Evolutionary conservation across 2,329 filamentous ascomycete genomes (phyloP).

Genomic region (Penicillium sp.): DNA sequence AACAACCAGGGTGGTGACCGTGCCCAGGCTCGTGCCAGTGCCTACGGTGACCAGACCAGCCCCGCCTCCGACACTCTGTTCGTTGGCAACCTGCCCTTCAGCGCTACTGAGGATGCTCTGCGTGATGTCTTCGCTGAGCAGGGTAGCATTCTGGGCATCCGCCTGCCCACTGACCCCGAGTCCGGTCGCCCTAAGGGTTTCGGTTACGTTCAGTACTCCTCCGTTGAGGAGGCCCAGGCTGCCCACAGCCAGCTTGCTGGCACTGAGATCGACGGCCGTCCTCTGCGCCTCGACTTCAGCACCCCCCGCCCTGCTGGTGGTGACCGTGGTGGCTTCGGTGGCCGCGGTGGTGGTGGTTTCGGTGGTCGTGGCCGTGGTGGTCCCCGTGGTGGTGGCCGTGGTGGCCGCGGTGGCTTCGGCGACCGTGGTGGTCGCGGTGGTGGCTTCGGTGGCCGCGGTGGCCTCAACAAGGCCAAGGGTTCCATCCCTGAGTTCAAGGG

Average conservation of each 20-base stretch:
- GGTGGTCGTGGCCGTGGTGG: slow-evolving; percentile 55
- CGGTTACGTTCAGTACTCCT: slow-evolving; percentile 82
- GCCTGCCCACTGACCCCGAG: slow-evolving; percentile 85
- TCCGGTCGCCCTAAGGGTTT: slow-evolving; percentile 86
- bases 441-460: slow-evolving; percentile 45
- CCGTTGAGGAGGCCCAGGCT: slow-evolving; percentile 77
- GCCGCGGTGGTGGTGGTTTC: slow-evolving; percentile 42
- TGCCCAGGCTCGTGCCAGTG: slow-evolving; percentile 51
- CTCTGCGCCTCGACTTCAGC: slow-evolving; percentile 81
- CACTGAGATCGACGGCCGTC: slow-evolving; percentile 68
- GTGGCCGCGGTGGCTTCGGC: slow-evolving; percentile 46
- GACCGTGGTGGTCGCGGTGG: slow-evolving; percentile 47
- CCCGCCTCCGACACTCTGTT: slow-evolving; percentile 84
- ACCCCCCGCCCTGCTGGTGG: slow-evolving; percentile 59
- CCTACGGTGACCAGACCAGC: slow-evolving; percentile 76
- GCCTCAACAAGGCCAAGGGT: slow-evolving; percentile 50
- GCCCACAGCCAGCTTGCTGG: slow-evolving; percentile 72
- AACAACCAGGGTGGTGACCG: slow-evolving; percentile 58
- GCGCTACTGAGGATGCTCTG: slow-evolving; percentile 74
- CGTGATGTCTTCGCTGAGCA: slow-evolving; percentile 71
- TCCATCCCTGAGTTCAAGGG: slow-evolving; percentile 70
- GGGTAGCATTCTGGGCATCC: slow-evolving; percentile 72
- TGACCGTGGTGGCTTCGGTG: slow-evolving; percentile 49
- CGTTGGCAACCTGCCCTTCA: slow-evolving; percentile 87
- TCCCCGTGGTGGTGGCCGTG: slow-evolving; percentile 40